Conservation (phyloP, 441 rosid species). For the Syzygium malaccense region DNA sequence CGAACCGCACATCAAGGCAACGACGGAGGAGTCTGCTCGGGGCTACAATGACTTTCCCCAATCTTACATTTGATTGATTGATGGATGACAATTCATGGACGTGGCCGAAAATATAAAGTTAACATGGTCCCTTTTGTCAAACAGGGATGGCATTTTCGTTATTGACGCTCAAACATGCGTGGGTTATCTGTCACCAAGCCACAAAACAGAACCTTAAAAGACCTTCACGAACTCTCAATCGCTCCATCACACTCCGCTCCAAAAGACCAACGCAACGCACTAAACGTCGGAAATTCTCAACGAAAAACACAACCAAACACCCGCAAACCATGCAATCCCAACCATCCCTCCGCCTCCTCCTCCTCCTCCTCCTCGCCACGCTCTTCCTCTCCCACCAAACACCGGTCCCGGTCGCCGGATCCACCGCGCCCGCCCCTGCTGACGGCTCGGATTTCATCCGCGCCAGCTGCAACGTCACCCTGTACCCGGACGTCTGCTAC, state of each 20-base stretch:
- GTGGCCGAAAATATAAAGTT: no score
- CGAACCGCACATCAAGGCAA: fast-evolving
- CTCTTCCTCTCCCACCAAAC: constrained; percentile 9
- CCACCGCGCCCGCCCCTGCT: constrained; percentile 3
- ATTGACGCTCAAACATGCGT: not conserved
- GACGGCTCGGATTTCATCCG: constrained; percentile 56
- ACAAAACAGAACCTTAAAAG: not conserved
- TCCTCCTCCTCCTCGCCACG: constrained; percentile 19
- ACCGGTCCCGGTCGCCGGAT: constrained; percentile 13
- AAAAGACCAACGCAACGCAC: not conserved
- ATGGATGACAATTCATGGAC: not conserved
- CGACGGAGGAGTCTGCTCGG: fast-evolving
- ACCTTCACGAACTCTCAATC: not conserved
- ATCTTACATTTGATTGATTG: not conserved
- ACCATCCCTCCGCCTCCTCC: constrained; percentile 6
- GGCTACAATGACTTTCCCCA: not conserved
- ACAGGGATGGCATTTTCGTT: not conserved
- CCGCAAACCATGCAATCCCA: not conserved
- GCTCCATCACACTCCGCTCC: not conserved
- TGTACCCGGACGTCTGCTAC: constrained; percentile 77
- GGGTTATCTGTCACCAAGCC: not conserved
- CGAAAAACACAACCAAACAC: not conserved
- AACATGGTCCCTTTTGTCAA: not conserved
- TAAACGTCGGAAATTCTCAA: not conserved
- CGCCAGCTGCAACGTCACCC: constrained; percentile 58